phyloP scores from a whole-genome alignment of 148 eudicot genomes.

The Persicaria maculosa region DNA sequence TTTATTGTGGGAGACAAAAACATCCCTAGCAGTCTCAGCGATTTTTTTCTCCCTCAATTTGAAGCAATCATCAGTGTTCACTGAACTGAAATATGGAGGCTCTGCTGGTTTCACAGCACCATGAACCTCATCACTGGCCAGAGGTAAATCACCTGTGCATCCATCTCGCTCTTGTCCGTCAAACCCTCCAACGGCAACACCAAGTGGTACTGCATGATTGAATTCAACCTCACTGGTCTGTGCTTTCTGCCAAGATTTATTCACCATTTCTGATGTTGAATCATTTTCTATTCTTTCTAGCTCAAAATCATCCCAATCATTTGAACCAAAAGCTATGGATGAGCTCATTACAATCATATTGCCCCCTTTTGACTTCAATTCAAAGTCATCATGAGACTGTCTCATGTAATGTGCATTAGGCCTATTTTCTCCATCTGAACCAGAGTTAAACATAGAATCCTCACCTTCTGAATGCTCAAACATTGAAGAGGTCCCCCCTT shows the following conservation, averaged over 20 bases:
- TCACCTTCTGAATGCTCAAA: constrained; percentile 83
- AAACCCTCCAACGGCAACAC: constrained; percentile 10
- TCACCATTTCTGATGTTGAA: constrained; percentile 20
- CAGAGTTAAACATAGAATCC: constrained; percentile 78
- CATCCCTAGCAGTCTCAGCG: constrained; percentile 17
- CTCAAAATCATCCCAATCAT: constrained; percentile 85
- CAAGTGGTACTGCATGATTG: constrained; percentile 14
- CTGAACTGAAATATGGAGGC: constrained; percentile 20
- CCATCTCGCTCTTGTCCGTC: constrained; percentile 22
- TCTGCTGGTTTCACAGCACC: constrained; percentile 24
- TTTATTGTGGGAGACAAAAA: constrained; percentile 22
- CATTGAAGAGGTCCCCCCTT: constrained; percentile 50
- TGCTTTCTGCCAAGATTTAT: constrained; percentile 28
- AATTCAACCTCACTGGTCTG: constrained; percentile 19
- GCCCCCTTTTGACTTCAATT: constrained; percentile 23
- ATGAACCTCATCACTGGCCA: constrained; percentile 19
- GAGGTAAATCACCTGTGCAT: constrained; percentile 16
- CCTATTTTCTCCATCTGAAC: constrained; percentile 53
- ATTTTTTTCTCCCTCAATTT: constrained; percentile 17
- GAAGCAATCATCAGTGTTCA: constrained; percentile 17
- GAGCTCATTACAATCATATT: constrained; percentile 49
- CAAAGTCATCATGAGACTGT: constrained; percentile 20
- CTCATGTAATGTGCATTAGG: constrained; percentile 24
- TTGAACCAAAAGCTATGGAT: constrained; percentile 72
- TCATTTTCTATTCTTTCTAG: constrained; percentile 32